Base-by-base conservation (phyloP, 106 monocot genomes). In the Phalaenopsis aphrodite region DNA sequence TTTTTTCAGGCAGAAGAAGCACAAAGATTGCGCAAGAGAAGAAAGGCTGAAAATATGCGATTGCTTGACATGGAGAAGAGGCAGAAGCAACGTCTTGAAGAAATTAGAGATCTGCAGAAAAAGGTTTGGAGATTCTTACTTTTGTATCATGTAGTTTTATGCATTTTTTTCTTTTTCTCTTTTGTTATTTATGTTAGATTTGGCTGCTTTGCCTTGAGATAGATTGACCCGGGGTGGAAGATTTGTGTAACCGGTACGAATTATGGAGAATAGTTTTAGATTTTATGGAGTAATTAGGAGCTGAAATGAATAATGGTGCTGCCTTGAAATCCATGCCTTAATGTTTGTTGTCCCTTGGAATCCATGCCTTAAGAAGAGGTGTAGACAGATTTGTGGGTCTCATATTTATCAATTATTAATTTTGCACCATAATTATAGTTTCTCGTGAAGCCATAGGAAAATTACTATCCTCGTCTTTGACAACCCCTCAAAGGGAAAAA, bases 21-120 rank as follows among this genome's bases (percentile, higher is more conserved):
- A 82, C 90, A 89, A 80, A 89, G 77, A 71, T 49, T 92, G 85
- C 83, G 84, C 37, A 93, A 82, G 85, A 86, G 79, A 82, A 92
- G 78, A 67, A 94, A 83, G 65, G 89, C 92, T 45, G 89, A 92
- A 86, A 86, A 42, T 56, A 68, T 87, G 76, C 97, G 92, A 66
- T 69, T 92, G 46, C 78, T 90, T 65, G 90, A 94, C 81, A 92
- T 94, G 90, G 92, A 90, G 84, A 98, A 79, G 81, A 92, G 94
- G 68, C 94, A 98, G 78, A 98, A 87, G 74, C 90, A 92, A 83
- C 90, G 97, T 12, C 11, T 98, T 8, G 89, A 94, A 78, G 97
- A 98, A 89, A 84, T 98, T 52, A 88, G 97, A 11, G 90, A 92
- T 84, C 86, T 87, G 57, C 92, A 94, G 75, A 94, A 88, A 83